Conservation (phyloP, 176 grass and related monocot species). For the Oryza coarctata region DNA sequence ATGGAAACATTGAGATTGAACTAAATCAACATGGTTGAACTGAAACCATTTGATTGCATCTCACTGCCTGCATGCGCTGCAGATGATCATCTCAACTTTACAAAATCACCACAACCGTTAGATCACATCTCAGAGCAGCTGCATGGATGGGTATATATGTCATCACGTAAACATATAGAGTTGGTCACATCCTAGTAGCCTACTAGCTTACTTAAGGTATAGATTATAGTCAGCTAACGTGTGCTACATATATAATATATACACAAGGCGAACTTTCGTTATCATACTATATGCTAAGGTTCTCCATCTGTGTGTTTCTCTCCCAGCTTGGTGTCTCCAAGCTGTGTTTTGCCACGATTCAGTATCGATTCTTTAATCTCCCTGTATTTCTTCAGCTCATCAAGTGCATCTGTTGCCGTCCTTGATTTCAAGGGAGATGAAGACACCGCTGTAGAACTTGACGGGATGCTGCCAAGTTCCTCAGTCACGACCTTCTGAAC, state of each 20-base stretch:
- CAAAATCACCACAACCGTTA: constrained; percentile 35
- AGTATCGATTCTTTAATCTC: constrained; percentile 55
- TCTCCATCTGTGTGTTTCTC: constrained; percentile 33
- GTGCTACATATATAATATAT: constrained; percentile 50
- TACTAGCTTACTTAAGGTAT: constrained; percentile 30
- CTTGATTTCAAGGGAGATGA: constrained; percentile 31
- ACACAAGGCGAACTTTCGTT: constrained; percentile 31
- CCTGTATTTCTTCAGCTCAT: constrained; percentile 70
- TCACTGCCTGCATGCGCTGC: background rate
- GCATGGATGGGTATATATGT: constrained; percentile 44
- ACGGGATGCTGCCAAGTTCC: constrained; percentile 33
- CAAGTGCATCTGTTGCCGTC: constrained; percentile 54
- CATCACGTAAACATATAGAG: constrained; percentile 18
- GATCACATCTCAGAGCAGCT: constrained; percentile 38
- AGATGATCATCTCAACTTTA: constrained; percentile 33
- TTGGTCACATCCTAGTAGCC: constrained; percentile 28
- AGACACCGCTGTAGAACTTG: constrained; percentile 30
- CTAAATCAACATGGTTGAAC: background rate
- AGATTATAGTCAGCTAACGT: constrained; percentile 25
- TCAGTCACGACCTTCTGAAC: constrained; percentile 46
- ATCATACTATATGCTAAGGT: constrained; percentile 42
- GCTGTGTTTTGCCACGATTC: constrained; percentile 16
- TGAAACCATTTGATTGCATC: background rate
- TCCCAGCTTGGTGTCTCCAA: background rate
- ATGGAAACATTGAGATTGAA: background rate